A percentile compares a stretch with the other conserved stretches of the same genome.
phyloP scores from a whole-genome alignment of 768 basidiomycete species.

The Termitomyces titanicus region DNA sequence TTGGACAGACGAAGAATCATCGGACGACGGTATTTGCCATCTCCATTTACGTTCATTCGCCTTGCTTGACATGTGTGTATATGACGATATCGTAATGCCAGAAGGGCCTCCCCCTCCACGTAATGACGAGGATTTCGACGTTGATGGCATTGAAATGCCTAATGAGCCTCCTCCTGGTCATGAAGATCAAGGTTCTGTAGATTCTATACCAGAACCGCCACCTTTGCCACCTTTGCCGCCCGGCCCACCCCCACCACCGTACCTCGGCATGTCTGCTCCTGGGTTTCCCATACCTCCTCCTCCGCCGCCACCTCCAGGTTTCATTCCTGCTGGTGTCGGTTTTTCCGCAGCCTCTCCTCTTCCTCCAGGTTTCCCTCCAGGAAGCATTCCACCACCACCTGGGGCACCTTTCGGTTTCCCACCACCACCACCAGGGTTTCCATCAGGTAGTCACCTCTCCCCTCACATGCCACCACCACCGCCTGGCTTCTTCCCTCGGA shows the following conservation, averaged over 20 bases:
- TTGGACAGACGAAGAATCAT: constrained; percentile 58
- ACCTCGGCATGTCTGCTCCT: constrained; percentile 16
- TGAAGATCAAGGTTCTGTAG: constrained; percentile 10
- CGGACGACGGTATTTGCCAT: constrained; percentile 31
- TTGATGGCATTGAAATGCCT: constrained; percentile 86
- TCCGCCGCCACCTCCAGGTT: constrained; percentile 18
- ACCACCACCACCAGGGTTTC: constrained; percentile 20
- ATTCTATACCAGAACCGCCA: not conserved
- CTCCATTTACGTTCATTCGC: not conserved
- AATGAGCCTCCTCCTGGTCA: constrained; percentile 66
- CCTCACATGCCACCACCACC: constrained; percentile 43
- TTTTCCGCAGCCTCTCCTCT: not conserved
- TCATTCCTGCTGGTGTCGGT: not conserved
- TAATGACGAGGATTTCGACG: constrained; percentile 51
- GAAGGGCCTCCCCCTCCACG: constrained; percentile 61
- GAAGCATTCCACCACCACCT: constrained; percentile 19
- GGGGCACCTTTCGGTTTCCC: constrained; percentile 17
- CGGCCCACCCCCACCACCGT: constrained; percentile 20
- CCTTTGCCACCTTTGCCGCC: constrained; percentile 9
- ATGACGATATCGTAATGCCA: constrained; percentile 65
- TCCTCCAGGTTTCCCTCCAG: constrained; percentile 21
- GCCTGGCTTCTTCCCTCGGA: constrained; percentile 63
- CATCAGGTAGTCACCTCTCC: constrained; percentile 25
- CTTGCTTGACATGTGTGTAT: constrained; percentile 6
- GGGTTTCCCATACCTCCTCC: not conserved